These are phyloP conservation scores for Apiospora koreana DNA, from an alignment of 2,329 filamentous ascomycete genomes.

Conservation along the genomic window DNA sequence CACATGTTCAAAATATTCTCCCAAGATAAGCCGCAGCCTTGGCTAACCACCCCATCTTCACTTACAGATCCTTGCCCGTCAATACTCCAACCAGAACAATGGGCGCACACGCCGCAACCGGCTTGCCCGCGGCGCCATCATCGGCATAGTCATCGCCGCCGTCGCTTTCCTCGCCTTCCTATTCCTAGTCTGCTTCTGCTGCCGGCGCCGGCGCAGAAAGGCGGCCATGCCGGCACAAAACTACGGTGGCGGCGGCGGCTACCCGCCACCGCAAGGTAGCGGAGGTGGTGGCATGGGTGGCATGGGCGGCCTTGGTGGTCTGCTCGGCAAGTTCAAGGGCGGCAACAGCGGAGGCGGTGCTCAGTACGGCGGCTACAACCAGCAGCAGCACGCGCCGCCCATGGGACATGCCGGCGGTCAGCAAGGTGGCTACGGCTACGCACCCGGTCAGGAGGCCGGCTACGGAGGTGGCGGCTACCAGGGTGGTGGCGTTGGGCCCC, in stretches of 20 bases:
- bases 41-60: background rate
- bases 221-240: background rate
- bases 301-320: background rate
- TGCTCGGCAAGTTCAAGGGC: background rate
- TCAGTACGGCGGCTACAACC: background rate
- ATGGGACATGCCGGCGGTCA: background rate
- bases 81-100: background rate
- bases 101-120: background rate
- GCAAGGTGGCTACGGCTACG: background rate
- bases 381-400: background rate
- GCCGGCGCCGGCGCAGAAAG: background rate
- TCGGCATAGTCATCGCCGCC: constrained; percentile 8
- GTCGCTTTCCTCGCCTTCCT: background rate
- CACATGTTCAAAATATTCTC: too few relatives aligned
- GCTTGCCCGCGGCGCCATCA: background rate
- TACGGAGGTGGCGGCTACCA: background rate
- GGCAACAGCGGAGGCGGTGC: background rate
- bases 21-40: background rate
- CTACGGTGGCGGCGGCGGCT: background rate
- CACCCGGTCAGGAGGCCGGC: background rate
- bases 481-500: background rate
- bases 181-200: background rate
- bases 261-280: background rate
- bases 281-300: background rate
- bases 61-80: background rate